phyloP scores from a whole-genome alignment of 1,284 basidiomycete species.

The Trichosporon inkin region DNA sequence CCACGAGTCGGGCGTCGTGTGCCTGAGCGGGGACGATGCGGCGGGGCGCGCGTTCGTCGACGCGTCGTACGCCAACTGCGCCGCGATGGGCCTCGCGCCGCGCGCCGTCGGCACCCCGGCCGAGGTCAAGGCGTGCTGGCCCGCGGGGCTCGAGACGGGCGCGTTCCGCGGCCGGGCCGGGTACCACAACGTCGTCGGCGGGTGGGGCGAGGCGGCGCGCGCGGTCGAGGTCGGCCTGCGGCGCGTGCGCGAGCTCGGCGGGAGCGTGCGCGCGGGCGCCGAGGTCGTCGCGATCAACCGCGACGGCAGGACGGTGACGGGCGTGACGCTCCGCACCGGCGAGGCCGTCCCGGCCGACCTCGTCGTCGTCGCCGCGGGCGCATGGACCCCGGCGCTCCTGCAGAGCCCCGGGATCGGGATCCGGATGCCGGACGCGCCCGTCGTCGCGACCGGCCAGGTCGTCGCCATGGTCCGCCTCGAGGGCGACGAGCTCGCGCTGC shows the following conservation, averaged over 20 bases:
- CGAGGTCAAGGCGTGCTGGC: conserved; percentile 30
- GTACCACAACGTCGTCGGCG: conserved; percentile 72
- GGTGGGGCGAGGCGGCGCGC: conserved; percentile 77
- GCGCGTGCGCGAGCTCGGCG: conserved; percentile 61
- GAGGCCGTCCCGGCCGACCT: conserved; percentile 47
- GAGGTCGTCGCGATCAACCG: conserved; percentile 54
- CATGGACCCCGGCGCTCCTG: conserved; percentile 70
- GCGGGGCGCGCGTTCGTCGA: conserved; percentile 36
- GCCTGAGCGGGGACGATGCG: conserved; percentile 28
- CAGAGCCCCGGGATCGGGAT: conserved; percentile 53
- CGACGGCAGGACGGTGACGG: conserved; percentile 54
- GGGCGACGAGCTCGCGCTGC: conserved; percentile 61
- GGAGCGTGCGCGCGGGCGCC: conserved; percentile 59
- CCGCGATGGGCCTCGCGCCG: conserved; percentile 30
- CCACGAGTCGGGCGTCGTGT: conserved; percentile 59
- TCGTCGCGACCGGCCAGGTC: conserved; percentile 57
- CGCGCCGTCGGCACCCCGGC: conserved; percentile 20
- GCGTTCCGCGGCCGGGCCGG: conserved; percentile 49
- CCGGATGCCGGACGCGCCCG: conserved; percentile 27
- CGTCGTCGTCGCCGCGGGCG: conserved; percentile 45
- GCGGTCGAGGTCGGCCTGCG: conserved; percentile 61
- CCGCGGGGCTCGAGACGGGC: conserved; percentile 24
- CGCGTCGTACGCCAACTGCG: conserved; percentile 37
- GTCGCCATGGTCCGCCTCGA: conserved; percentile 70
- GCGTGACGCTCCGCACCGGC: conserved; percentile 64